phyloP scores from a whole-genome alignment of 495 filamentous ascomycete genomes.

The Aspergillus sclerotiicarbonarius region DNA sequence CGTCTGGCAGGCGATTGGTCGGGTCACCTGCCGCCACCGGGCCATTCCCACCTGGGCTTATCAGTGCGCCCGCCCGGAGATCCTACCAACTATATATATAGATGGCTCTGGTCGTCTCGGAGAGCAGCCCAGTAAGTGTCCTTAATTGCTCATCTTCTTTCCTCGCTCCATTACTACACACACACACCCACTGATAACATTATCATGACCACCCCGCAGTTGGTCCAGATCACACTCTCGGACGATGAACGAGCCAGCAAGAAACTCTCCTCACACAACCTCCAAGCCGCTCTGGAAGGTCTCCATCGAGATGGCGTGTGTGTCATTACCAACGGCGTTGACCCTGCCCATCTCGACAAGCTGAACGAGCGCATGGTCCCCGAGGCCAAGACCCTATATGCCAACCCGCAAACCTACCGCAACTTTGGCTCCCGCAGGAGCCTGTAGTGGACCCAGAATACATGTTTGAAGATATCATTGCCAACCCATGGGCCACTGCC shows the following conservation, averaged over 20 bases:
- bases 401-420: constrained; percentile 35
- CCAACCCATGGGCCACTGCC: constrained; percentile 49
- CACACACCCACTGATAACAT: neutral
- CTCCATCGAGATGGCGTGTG: constrained; percentile 54
- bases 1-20: neutral
- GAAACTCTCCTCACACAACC: constrained; percentile 36
- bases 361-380: constrained; percentile 52
- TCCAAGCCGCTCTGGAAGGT: constrained; percentile 47
- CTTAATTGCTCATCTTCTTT: neutral
- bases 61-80: neutral
- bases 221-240: neutral
- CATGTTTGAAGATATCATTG: constrained; percentile 41
- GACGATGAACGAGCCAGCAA: neutral
- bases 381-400: constrained; percentile 46
- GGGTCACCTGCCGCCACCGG: neutral
- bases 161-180: neutral
- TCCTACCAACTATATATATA: neutral
- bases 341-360: constrained; percentile 41
- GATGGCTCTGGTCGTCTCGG: neutral
- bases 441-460: constrained; percentile 40
- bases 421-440: constrained; percentile 55
- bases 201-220: neutral
- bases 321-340: constrained; percentile 47
- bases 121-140: neutral
- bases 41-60: neutral